Percentiles rank a stretch among this genome's conserved stretches.
These are phyloP conservation scores for Tylopilus plumbeoviolaceoides DNA, from an alignment of 768 basidiomycete species.

Conservation along the genomic window DNA sequence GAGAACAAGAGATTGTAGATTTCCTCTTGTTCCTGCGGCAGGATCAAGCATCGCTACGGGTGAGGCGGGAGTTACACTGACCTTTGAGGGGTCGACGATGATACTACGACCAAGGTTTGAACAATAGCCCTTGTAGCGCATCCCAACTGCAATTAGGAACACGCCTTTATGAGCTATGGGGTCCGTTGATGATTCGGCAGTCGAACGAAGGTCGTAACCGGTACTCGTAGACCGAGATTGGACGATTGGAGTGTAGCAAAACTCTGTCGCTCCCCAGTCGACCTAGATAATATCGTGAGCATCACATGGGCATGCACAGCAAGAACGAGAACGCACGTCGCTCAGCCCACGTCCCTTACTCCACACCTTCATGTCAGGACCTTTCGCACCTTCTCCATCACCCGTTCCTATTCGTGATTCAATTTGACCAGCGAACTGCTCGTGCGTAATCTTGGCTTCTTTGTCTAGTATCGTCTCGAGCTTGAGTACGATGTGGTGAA, in stretches of 20 bases:
- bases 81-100: conserved; percentile 90
- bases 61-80: conserved; percentile 25
- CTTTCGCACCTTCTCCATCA: conserved; percentile 56
- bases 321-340: conserved; percentile 51
- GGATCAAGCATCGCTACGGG: background rate
- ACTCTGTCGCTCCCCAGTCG: conserved; percentile 88
- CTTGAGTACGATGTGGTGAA: conserved; percentile 81
- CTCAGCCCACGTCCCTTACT: conserved; percentile 67
- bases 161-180: conserved; percentile 85
- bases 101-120: conserved; percentile 91
- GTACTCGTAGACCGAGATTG: conserved; percentile 82
- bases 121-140: conserved; percentile 92
- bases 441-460: conserved; percentile 88
- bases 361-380: conserved; percentile 94
- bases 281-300: conserved; percentile 44
- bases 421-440: conserved; percentile 77
- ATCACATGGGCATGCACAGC: background rate
- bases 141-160: conserved; percentile 79
- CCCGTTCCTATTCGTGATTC: conserved; percentile 86
- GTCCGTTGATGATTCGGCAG: conserved; percentile 81
- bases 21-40: conserved; percentile 79
- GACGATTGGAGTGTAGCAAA: conserved; percentile 93
- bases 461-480: conserved; percentile 89
- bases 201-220: conserved; percentile 86
- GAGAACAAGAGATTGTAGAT: conserved; percentile 77